Evolutionary conservation across 2,329 filamentous ascomycete genomes (phyloP), one percentile per base, ranked within the genome.

Genomic region (Aureobasidium sp.): DNA sequence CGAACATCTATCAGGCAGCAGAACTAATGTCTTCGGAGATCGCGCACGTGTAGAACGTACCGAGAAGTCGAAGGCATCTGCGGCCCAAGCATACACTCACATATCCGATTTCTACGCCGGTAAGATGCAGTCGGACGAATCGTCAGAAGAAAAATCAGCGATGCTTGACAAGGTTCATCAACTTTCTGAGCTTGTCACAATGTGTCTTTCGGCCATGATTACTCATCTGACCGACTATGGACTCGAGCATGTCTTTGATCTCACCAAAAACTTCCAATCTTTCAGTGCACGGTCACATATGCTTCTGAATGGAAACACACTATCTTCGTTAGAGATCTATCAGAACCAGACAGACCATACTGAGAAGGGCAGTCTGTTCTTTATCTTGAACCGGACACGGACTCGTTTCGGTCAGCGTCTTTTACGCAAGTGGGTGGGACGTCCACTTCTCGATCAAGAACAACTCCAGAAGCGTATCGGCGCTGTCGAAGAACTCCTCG

Each of bases 151-250:
- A 67, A 69, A 72, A 67, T 83, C 82, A 42, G 81, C 82, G 33
- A 79, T 97, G 1, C 82, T 99, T 2, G 90, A 96, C 69, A 93
- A 91, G 68, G 90, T 97, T 37, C 80, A 97, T 62, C 86, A 86
- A 65, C 81, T 99, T 14, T 88, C 93, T 0, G 90, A 96, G 68
- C 81, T 88, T 47, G 90, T 96, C 40, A 96, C 89, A 0, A 86
- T 96, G 44, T 99, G 94, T 74, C 81, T 99, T 15, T 97, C 94
- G 4, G 89, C 92, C 12, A 97, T 99, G 92, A 97, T 99, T 68
- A 90, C 83, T 1, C 92, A 99, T 70, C 79, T 99, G 68, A 87
- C 85, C 19, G 92, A 96, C 66, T 99, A 97, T 72, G 91, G 91
- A 0, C 80, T 99, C 22, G 89, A 97, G 73, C 91, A 97, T 77